Base-by-base conservation (phyloP, 2,329 filamentous ascomycete genomes). In the Clonostachys byssicola region DNA sequence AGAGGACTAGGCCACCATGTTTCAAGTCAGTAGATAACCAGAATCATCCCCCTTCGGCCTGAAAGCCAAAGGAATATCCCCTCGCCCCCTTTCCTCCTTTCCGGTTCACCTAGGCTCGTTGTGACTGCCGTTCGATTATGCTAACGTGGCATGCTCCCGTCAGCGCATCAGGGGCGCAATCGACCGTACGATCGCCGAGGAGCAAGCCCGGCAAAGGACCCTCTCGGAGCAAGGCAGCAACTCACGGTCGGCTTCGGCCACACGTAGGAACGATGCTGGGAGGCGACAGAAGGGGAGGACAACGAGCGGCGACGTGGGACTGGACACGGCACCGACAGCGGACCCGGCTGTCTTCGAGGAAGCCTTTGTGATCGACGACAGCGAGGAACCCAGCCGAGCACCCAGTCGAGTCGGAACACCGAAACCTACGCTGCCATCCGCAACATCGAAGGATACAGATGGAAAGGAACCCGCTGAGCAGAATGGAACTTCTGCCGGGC, bases 301-400 rank as follows among this genome's bases (percentile, higher is more conserved):
- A 50, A 53, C 54, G 13, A 53, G 55, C 23, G 55, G 61, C 16
- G 65, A 68, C 17, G 17, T 43, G 35, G 54, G 57, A 50, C 64
- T 62, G 50, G 62, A 64, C 16, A 56, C 68, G 5, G 56, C 70
- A 4, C 53, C 56, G 12, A 81, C 85, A 39, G 87, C 89, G 2
- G 92, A 96, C 65, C 92, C 92, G 30, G 84, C 88, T 35, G 88
- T 96, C 49, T 95, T 95, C 57, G 89, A 95, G 62, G 81, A 83
- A 1, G 88, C 90, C 40, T 95, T 96, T 64, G 83, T 89, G 13
- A 85, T 96, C 56, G 92, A 92, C 48, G 91, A 95, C 52, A 85
- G 88, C 60, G 89, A 92, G 48, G 78, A 81, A 5, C 74, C 77
- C 4, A 86, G 81, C 54, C 76, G 83, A 49, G 70, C 78, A 34